Base-by-base conservation (phyloP, 2,329 filamentous ascomycete genomes). In the Hypoxylon sp. region DNA sequence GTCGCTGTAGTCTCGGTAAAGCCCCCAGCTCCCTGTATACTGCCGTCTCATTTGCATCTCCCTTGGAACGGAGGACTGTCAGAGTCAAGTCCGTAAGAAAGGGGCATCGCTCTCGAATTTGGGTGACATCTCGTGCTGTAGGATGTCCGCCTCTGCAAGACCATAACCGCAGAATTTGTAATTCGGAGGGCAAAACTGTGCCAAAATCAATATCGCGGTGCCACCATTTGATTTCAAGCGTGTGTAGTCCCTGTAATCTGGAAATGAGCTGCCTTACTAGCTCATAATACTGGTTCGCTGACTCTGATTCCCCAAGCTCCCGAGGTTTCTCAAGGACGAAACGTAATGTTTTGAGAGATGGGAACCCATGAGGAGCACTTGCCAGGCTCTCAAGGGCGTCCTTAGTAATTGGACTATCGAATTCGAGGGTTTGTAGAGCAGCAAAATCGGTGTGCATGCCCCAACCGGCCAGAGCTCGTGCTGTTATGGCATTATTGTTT, bases 1-100 rank as follows among this genome's bases (percentile, higher is more conserved):
- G 31, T 47, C 42, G 10, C 50, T 64, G 31, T 35, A 59, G 11
- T 22, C 53, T 65, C 3, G 61, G 60, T 14, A 65, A 53, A 31
- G 22, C 48, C 13, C 56, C 46, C 26, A 61, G 17, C 47, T 47
- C 55, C 37, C 8, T 61, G 11, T 58, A 61, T 10, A 59, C 6
- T 29, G 55, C 44, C 9, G 8, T 13, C 48, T 56, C 55, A 8
- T 19, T 31, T 13, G 44, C 22, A 11, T 56, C 35, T 14, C 59
- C 50, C 22, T 50, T 22, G 29, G 51, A 55, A 22, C 65, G 59
- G 44, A 11, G n/a, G 11, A 63, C 9, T 11, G 35, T 26, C 6
- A 60, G 26, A n/a, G 17, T 26, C 11, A 64, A 31, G n/a, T 46
- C 14, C 19, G 46, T n/a, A 6, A 63, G 42, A 13, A 55, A 33